Percentiles rank a stretch among this genome's conserved stretches.
phyloP scores from a whole-genome alignment of 2,329 filamentous ascomycete genomes.

The Fusarium devonianum region DNA sequence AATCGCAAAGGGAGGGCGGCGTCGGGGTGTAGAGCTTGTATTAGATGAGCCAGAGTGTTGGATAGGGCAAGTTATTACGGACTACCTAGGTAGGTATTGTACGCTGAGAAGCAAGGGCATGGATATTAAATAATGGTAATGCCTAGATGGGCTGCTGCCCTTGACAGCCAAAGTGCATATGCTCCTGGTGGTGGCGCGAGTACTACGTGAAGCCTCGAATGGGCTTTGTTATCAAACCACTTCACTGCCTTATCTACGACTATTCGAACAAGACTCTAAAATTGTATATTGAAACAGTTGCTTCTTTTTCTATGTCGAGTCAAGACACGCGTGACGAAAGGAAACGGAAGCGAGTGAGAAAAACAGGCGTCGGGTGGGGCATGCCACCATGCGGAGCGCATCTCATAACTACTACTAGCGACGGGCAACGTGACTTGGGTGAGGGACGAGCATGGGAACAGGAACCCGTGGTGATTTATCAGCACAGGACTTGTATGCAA shows the following conservation, averaged over 20 bases:
- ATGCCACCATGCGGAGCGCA: conserved; percentile 17
- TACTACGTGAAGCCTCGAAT: not conserved
- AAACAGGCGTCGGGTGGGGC: conserved; percentile 10
- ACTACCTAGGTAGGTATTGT: conserved; percentile 13
- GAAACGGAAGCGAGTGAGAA: not conserved
- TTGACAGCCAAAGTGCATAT: too few relatives aligned
- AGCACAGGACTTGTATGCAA: not conserved
- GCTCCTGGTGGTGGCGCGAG: not conserved
- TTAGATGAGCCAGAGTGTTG: conserved; percentile 26
- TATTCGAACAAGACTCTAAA: too few relatives aligned
- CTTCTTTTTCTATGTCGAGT: not conserved
- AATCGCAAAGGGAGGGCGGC: too few relatives aligned
- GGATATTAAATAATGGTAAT: conserved; percentile 46
- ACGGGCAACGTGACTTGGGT: conserved; percentile 32
- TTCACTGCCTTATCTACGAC: too few relatives aligned
- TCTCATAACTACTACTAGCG: too few relatives aligned
- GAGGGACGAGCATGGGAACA: conserved; percentile 27
- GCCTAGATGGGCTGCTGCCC: conserved; percentile 32
- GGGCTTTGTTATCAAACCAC: too few relatives aligned
- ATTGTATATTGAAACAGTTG: too few relatives aligned
- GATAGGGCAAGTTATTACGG: conserved; percentile 25
- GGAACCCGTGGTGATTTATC: conserved; percentile 10
- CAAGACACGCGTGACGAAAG: conserved; percentile 29
- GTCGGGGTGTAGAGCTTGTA: conserved; percentile 12
- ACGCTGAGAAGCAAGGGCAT: conserved; percentile 23